phyloP scores from a whole-genome alignment of 345 rosid genomes.

The Chamaenerion angustifolium region DNA sequence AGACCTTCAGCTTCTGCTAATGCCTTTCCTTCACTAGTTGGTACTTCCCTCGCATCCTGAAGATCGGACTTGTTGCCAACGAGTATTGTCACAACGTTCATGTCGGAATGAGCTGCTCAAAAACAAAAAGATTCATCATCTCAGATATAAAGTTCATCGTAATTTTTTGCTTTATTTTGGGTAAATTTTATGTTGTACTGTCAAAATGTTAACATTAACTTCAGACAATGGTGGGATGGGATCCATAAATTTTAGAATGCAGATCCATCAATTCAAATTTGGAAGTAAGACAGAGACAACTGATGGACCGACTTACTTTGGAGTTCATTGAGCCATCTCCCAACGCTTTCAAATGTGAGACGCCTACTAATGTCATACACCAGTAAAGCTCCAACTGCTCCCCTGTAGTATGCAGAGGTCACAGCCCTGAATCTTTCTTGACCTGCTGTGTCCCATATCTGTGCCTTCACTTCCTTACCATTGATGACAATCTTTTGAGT shows the following conservation, averaged over 20 bases:
- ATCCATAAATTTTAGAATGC: background rate
- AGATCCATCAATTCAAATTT: too few relatives aligned
- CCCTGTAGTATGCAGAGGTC: conserved; percentile 91
- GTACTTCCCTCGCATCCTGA: conserved; percentile 80
- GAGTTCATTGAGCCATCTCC: conserved; percentile 96
- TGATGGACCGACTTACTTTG: conserved; percentile 39
- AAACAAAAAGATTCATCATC: too few relatives aligned
- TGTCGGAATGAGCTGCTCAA: conserved; percentile 87
- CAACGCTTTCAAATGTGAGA: conserved; percentile 79
- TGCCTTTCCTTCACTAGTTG: conserved; percentile 71
- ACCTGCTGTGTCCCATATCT: conserved; percentile 99
- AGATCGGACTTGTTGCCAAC: conserved; percentile 92
- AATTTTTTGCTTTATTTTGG: too few relatives aligned
- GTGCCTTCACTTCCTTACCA: conserved; percentile 89
- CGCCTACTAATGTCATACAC: conserved; percentile 90
- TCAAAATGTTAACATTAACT: too few relatives aligned
- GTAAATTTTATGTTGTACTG: too few relatives aligned
- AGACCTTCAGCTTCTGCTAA: conserved; percentile 82
- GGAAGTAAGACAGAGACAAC: too few relatives aligned
- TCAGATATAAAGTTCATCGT: too few relatives aligned
- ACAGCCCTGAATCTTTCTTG: conserved; percentile 98
- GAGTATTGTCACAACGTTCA: conserved; percentile 92
- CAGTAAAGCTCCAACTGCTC: conserved; percentile 95
- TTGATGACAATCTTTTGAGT: conserved; percentile 84
- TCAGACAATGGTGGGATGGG: background rate